Conservation (phyloP, 805 yeast species). For the Blastobotrys muscicola region DNA sequence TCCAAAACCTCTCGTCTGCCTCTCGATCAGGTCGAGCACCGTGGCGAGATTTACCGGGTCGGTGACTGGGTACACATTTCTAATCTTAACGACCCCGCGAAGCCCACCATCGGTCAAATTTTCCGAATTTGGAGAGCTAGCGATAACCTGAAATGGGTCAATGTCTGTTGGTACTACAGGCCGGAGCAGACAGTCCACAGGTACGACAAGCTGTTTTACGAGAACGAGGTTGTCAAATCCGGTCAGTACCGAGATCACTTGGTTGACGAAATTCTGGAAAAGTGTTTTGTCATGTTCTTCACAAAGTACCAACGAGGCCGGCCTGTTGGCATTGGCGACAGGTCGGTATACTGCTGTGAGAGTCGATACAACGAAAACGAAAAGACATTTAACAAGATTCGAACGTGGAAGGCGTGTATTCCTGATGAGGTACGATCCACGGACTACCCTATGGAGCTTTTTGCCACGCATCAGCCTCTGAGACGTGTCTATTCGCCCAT, state of each 20-base stretch:
- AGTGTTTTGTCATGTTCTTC: slow-evolving; percentile 89
- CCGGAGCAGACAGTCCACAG: slow-evolving; percentile 98
- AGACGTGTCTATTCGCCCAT: slow-evolving; percentile 76
- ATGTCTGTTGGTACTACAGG: slow-evolving; percentile 95
- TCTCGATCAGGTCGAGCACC: slow-evolving; percentile 62
- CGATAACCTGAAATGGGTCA: slow-evolving; percentile 78
- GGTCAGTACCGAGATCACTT: slow-evolving; percentile 94
- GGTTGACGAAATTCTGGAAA: slow-evolving; percentile 81
- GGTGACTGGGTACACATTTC: slow-evolving; percentile 92
- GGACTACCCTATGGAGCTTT: slow-evolving; percentile 39
- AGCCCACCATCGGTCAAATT: slow-evolving; percentile 90
- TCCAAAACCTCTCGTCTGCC: slow-evolving; percentile 68
- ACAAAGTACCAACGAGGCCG: slow-evolving; percentile 94
- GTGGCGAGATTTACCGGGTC: slow-evolving; percentile 65
- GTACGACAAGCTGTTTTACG: slow-evolving; percentile 78
- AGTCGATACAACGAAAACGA: slow-evolving; percentile 87
- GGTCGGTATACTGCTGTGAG: slow-evolving; percentile 86
- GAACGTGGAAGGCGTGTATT: slow-evolving; percentile 97
- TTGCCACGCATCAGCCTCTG: slow-evolving; percentile 72
- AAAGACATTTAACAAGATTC: slow-evolving; percentile 82
- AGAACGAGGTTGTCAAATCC: slow-evolving; percentile 91
- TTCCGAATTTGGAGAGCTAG: slow-evolving; percentile 77
- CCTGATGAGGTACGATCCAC: slow-evolving; percentile 88
- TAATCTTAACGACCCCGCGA: slow-evolving; percentile 79
- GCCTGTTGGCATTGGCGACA: slow-evolving; percentile 58